Evolutionary conservation across 139 green algal species (phyloP), one percentile per base, ranked within the genome.

Genomic region (Trebouxia sp.): DNA sequence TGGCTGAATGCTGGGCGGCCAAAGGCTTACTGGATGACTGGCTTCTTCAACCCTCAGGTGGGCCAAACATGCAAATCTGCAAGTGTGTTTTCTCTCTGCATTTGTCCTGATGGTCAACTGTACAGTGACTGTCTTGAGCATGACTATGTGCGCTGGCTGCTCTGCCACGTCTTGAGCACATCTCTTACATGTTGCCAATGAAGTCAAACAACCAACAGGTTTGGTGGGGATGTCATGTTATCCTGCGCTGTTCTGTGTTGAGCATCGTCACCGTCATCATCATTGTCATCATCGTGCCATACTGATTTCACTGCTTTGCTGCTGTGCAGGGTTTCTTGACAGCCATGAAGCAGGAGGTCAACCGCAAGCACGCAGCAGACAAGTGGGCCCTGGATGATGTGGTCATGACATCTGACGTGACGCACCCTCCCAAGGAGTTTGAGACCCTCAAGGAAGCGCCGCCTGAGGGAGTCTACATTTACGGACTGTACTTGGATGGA

Each of bases 301-400:
- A n/a, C n/a, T n/a, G n/a, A n/a, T n/a, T n/a, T n/a, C n/a, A n/a
- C n/a, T n/a, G n/a, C n/a, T n/a, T n/a, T n/a, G n/a, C n/a, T 37
- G 11, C 38, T 41, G 10, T 78, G 48, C 86, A 95, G 89, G 94
- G 91, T 83, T 97, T 98, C 89, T 85, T 97, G 50, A 98, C 94
- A 0, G 94, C 93, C 48, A 94, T 97, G 90, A 96, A 97, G 88
- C 94, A 98, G 86, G 94, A 98, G 86, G 93, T 97, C 30, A 92
- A 89, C 66, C 90, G 95, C 50, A 93, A 92, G 84, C 93, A 97
- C 75, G 88, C 95, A 6, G 86, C 85, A n/a, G 95, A 97, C 83
- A 96, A 96, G 83, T 98, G 95, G 94, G 93, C 94, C 24, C 85
- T 99, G 76, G 96, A 99, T 83, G 94, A 97, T 79, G 93, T 99